Base-by-base conservation (phyloP, 2,329 filamentous ascomycete species). In the Tolypocladium album region DNA sequence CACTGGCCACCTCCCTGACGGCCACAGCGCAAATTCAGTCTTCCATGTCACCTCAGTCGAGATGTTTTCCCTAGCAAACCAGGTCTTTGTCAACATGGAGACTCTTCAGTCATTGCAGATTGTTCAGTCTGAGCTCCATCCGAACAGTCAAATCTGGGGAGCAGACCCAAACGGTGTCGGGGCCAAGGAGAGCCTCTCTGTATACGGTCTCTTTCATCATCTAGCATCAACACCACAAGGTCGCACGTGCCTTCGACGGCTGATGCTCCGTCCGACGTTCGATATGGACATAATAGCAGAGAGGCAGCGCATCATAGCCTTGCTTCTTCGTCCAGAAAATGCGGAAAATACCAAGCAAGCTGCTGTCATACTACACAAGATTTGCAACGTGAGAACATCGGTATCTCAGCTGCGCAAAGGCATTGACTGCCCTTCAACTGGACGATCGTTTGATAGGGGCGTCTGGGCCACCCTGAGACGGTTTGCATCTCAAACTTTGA, bases 21-120 rank as follows among this genome's bases (percentile, higher is more conserved):
- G 88, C 61, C 73, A 78, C 17, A 77, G 79, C 38, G 78, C 79
- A 2, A 70, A 82, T 15, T 52, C 62, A 13, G 57, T 65, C 50
- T 89, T 89, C 64, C 79, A 78, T 8, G 78, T 96, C 34, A 78
- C 74, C 31, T 80, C 78, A 0, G 73, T 97, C 13, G 82, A 89
- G 67, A 92, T 90, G 84, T 92, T 95, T 71, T 87, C 82, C 39
- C 76, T 96, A 31, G 72, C 74, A 43, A 70, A 79, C 59, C 76
- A 76, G 57, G 90, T 93, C 86, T 90, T 94, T 67, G 79, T 97
- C 65, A 94, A 90, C 65, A 77, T 82, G 2, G 91, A 97, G 68
- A 89, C 92, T 0, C 76, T 97, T 50, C 74, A 84, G 17, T 92
- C 92, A 1, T 80, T 99, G 11, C 93, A 97, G 67, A 90, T 99